Evolutionary conservation across 129 eudicot genomes (phyloP).

Genomic region (Arctium minus): DNA sequence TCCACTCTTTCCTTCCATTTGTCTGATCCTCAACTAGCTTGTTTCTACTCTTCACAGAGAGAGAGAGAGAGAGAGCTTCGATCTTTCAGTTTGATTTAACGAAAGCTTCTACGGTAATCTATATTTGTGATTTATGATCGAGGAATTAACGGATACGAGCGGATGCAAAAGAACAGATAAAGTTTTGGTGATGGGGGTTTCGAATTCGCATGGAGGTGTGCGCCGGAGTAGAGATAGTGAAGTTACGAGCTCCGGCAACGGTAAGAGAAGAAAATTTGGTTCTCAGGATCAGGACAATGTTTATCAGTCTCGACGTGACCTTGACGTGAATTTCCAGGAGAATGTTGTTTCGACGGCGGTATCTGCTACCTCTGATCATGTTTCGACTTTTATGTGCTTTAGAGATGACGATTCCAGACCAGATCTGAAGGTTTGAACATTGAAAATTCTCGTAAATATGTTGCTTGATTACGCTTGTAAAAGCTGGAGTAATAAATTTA

Average conservation of each 20-base stretch:
- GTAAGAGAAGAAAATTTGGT: constrained; percentile 30
- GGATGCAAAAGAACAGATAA: constrained; percentile 13
- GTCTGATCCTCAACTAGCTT: neutral
- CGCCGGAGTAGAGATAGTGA: constrained; percentile 18
- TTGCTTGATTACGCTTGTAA: neutral
- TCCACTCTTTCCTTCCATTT: constrained; percentile 13
- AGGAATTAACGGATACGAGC: neutral
- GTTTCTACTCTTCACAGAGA: neutral
- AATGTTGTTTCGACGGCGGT: constrained; percentile 29
- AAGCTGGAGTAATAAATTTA: neutral
- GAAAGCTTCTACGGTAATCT: neutral
- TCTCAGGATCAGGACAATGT: neutral
- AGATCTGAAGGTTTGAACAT: constrained; percentile 35
- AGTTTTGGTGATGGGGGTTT: constrained; percentile 28
- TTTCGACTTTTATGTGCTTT: constrained; percentile 18
- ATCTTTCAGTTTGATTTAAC: neutral
- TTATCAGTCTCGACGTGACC: constrained; percentile 8
- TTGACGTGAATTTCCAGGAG: neutral
- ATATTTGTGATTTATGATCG: neutral
- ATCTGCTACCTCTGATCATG: constrained; percentile 25
- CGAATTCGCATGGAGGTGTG: neutral
- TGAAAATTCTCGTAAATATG: neutral
- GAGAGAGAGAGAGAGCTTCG: neutral
- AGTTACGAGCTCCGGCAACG: constrained; percentile 11
- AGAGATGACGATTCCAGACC: constrained; percentile 20